Conservation (phyloP, 2,329 filamentous ascomycete species). For the Ophiostoma himal-ulmi region DNA sequence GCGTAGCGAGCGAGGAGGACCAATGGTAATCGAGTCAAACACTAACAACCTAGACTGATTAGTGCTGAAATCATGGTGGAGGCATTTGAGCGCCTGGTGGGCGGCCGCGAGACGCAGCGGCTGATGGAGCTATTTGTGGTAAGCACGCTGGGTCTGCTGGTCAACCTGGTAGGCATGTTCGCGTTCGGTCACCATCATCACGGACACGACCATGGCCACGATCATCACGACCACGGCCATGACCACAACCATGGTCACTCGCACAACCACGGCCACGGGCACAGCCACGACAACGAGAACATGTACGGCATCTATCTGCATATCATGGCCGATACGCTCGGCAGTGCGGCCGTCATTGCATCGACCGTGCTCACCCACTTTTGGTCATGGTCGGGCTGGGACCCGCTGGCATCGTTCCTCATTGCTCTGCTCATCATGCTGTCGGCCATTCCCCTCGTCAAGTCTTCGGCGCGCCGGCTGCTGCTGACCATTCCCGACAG, state of each 20-base stretch:
- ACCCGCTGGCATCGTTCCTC: constrained; percentile 86
- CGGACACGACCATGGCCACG: constrained; percentile 38
- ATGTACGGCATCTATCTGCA: constrained; percentile 97
- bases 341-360: constrained; percentile 87
- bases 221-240: constrained; percentile 36
- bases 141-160: constrained; percentile 75
- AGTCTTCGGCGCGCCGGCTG: constrained; percentile 73
- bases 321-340: constrained; percentile 88
- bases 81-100: constrained; percentile 78
- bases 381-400: constrained; percentile 88
- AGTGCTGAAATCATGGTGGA: constrained; percentile 96
- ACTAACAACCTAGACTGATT: constrained; percentile 57
- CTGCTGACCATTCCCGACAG: constrained; percentile 79
- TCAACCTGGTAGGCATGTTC: constrained; percentile 88
- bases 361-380: constrained; percentile 84
- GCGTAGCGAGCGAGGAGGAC: too few relatives aligned
- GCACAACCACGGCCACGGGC: constrained; percentile 37
- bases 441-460: constrained; percentile 84
- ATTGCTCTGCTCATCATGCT: constrained; percentile 90
- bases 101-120: constrained; percentile 76
- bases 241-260: constrained; percentile 33
- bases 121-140: constrained; percentile 84
- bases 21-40: background rate
- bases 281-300: constrained; percentile 83
- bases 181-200: constrained; percentile 70